Base-by-base conservation (phyloP, 108 stramenopile genomes). In the Cyclotella choctawhatcheeana region DNA sequence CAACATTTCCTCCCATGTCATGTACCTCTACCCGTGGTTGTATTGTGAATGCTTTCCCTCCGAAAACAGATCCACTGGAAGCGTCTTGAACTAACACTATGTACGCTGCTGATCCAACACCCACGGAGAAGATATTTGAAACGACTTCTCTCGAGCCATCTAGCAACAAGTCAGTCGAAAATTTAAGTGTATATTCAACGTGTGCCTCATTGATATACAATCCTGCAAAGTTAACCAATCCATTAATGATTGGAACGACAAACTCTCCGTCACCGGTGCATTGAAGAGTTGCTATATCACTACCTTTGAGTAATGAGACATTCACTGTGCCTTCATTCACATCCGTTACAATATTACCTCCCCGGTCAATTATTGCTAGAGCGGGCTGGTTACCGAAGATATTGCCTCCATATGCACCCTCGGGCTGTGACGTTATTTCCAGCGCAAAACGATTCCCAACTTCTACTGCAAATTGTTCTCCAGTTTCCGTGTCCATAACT, bases 1-100 rank as follows among this genome's bases (percentile, higher is more conserved):
- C 44, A 34, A 82, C 20, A 69, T 84, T 84, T 2, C 76, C 71
- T 61, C 84, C 84, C 25, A 69, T 64, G 65, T 84, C 84, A 1
- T 71, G 55, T 18, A 84, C 67, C 67, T 77, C 61, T 17, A 73
- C 53, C 24, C 58, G 52, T 33, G 84, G 84, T 64, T 84, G 84
- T 20, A 67, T 25, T 14, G 48, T 24, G 59, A 84, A 81, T 27
- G 79, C 64, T 27, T 63, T 73, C 3, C 84, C 84, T n/a, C 84
- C 84, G 45, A 67, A 53, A 13, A 78, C 72, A 18, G 44, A 25
- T 26, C 80, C 75, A 59, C 61, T 29, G 21, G 76, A 77, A 6
- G 68, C 75, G 58, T 77, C 78, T 5, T 67, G 40, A 4, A 71
- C 48, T 27, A 84, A 16, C 0, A 58, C 59, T 4, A 84, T 58